Evolutionary conservation across 1,284 basidiomycete species (phyloP), one percentile per base, ranked within the genome.

Genomic region (Clitocybe nebularis): DNA sequence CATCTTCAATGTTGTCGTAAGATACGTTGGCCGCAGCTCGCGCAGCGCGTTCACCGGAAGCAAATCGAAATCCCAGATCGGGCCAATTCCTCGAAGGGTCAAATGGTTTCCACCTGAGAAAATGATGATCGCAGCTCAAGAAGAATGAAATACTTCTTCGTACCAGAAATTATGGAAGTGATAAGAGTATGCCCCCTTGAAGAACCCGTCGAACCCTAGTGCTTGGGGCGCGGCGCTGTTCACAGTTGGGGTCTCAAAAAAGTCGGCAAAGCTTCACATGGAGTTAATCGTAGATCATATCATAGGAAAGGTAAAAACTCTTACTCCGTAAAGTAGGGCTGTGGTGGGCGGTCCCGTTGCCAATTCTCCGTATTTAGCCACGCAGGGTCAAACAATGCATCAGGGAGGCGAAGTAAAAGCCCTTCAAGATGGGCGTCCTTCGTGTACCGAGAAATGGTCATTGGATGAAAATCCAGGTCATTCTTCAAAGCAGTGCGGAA

Each of bases 31-130:
- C 32, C 45, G 16, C 53, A 50, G 39, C 64, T 7, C 77, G 74
- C 10, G 78, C 79, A 37, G 71, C 66, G 50, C 67, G 70, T 62
- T 95, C 91, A 23, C 84, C 86, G 21, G 77, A 77, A 25, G 69
- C 68, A 61, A 96, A 96, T 16, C 76, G 76, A 2, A 77, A 68
- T 1, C 93, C 93, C 14, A 96, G 78, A 59, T 95, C 93, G 6
- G 93, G 93, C 78, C 81, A 96, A 61, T 95, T 92, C 13, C 92
- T 82, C 5, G 78, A 67, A 1, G 86, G 75, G 61, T 97, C 93
- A 54, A 96, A 94, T 2, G 92, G 89, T 47, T 88, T 82, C 93
- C 93, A 95, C 90, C 91, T 93, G 50, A 11, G 35, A 8, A 37
- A 23, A 41, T 32, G 11, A 11, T 40, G 22, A 48, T 21, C 36